These are phyloP conservation scores for Murraya paniculata DNA, from an alignment of 345 rosid species.

Conservation along the genomic window DNA sequence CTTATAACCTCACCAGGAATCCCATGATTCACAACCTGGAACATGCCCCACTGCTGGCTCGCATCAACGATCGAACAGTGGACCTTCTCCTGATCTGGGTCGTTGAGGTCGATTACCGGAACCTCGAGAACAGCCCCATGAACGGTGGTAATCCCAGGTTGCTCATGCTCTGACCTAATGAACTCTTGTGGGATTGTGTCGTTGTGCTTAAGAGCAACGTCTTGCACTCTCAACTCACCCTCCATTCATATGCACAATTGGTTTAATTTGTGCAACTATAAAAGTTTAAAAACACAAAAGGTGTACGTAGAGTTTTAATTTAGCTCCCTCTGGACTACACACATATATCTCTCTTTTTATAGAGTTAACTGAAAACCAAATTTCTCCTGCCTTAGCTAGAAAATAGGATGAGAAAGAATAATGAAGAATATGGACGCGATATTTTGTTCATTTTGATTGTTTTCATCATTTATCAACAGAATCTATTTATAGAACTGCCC, in stretches of 20 bases:
- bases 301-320: not conserved
- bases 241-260: not conserved
- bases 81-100: not conserved
- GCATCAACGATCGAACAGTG: slow-evolving; percentile 4
- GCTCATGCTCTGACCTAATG: slow-evolving; percentile 14
- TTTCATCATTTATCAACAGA: too few relatives aligned
- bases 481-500: too few relatives aligned
- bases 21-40: slow-evolving; percentile 20
- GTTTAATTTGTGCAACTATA: too few relatives aligned
- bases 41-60: slow-evolving; percentile 25
- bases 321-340: not conserved
- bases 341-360: too few relatives aligned
- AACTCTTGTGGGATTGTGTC: slow-evolving; percentile 9
- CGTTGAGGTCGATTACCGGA: not conserved
- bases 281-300: not conserved
- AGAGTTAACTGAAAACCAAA: not conserved
- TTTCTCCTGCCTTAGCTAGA: not conserved
- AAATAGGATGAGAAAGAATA: not conserved
- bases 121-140: not conserved
- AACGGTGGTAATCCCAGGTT: slow-evolving; percentile 7
- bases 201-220: not conserved
- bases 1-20: slow-evolving; percentile 13
- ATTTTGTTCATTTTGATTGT: too few relatives aligned
- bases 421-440: not conserved
- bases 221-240: slow-evolving; percentile 4